Percentiles rank a stretch among this genome's conserved stretches.
Conservation (phyloP, 1,139 yeast species). For the Wickerhamomyces sp. region DNA sequence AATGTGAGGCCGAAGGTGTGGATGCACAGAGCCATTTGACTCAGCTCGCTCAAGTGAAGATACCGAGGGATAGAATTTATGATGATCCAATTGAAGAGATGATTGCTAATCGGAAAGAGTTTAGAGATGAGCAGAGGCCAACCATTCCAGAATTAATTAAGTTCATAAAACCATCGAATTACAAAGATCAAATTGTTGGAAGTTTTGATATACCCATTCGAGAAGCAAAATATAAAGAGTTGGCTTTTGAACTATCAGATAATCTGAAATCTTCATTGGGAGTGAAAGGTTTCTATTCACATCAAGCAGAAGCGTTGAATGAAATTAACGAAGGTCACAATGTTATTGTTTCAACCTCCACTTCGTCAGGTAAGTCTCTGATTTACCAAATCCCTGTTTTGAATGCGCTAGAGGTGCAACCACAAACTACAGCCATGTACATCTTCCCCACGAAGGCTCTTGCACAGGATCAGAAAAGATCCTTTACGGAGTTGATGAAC, state of each 20-base stretch:
- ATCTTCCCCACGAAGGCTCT: conserved; percentile 95
- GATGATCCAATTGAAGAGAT: conserved; percentile 47
- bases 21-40: conserved; percentile 36
- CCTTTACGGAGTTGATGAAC: conserved; percentile 56
- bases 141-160: conserved; percentile 42
- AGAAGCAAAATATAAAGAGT: conserved; percentile 39
- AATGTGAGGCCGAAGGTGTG: conserved; percentile 27
- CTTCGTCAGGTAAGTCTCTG: conserved; percentile 92
- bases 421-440: conserved; percentile 70
- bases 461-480: conserved; percentile 91
- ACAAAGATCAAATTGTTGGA: conserved; percentile 55
- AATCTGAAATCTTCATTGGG: conserved; percentile 47
- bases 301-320: conserved; percentile 75
- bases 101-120: conserved; percentile 28
- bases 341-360: conserved; percentile 85
- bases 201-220: conserved; percentile 37
- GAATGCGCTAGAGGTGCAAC: conserved; percentile 39
- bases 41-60: conserved; percentile 26
- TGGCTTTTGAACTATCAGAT: conserved; percentile 36
- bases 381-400: conserved; percentile 87
- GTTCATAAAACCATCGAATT: conserved; percentile 45
- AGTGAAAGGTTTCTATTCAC: conserved; percentile 56
- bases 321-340: conserved; percentile 49
- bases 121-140: conserved; percentile 27
- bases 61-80: conserved; percentile 48